Evolutionary conservation across 192 early-diverging fungal genomes (phyloP), one percentile per base, ranked within the genome.

Genomic region (Coemansia biformis): DNA sequence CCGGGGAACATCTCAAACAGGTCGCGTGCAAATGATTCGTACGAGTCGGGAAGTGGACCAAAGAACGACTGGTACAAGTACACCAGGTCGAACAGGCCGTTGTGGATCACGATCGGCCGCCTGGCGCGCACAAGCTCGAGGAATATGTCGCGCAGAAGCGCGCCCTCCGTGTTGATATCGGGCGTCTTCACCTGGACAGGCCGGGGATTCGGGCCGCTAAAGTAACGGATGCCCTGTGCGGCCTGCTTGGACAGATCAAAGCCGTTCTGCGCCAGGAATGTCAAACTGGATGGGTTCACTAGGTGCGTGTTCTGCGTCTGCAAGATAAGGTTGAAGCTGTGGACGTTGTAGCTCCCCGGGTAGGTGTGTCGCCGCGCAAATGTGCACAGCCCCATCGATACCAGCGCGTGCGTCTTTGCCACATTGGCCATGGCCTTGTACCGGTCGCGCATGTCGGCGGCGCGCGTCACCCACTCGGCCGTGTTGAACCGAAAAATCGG

Each of bases 41-140:
- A 60, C 5, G 77, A 61, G 23, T 59, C 57, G 0, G 96, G 96
- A 21, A 97, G 68, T 24, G 77, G 66, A 0, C 87, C 85, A 54
- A 89, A 88, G 51, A 99, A 90, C 11, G 84, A 75, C 63, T 93
- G 83, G 63, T 98, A 97, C 9, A 99, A 43, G 61, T 92, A 98
- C 51, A 94, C 82, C 10, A 98, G 58, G 60, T 99, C 96, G 23
- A 95, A 70, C 16, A 96, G 72, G 0, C 95, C 96, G 62, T 98
- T 98, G 78, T 99, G 96, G 0, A 93, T 69, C 8, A 93, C 78
- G 13, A 99, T 57, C 2, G 91, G 88, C 12, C 84, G 63, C 3
- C 66, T 57, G 24, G 45, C 43, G 0, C 58, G 58, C 28, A 80
- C 58, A 32, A 83, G 66, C 3, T 78, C 66, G 13, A 71, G 48